A percentile compares a stretch with the other conserved stretches of the same genome.
phyloP scores from a whole-genome alignment of 1,139 yeast species.

The Debaryomyces robertsiae region DNA sequence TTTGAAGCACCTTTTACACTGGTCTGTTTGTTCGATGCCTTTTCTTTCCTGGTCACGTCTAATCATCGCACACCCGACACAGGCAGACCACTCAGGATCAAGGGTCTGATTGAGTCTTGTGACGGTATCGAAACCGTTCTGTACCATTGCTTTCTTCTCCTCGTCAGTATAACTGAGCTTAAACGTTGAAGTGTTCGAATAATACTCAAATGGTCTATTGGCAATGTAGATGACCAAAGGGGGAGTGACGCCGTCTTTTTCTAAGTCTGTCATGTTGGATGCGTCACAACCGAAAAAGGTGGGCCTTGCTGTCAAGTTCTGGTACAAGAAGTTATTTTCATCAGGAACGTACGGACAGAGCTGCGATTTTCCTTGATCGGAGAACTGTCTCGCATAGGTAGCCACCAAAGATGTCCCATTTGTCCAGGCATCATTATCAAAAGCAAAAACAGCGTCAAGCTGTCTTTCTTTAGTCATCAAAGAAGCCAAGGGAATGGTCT shows the following conservation, averaged over 20 bases:
- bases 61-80: constrained; percentile 48
- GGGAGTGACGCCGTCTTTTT: constrained; percentile 36
- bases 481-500: constrained; percentile 39
- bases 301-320: constrained; percentile 44
- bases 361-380: constrained; percentile 54
- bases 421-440: constrained; percentile 38
- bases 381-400: constrained; percentile 69
- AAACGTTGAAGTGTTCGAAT: constrained; percentile 40
- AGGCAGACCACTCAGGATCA: constrained; percentile 41
- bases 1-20: constrained; percentile 41
- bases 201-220: constrained; percentile 42
- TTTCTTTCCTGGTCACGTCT: constrained; percentile 46
- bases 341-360: constrained; percentile 85
- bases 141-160: constrained; percentile 40
- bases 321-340: constrained; percentile 51
- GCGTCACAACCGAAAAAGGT: constrained; percentile 51
- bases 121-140: constrained; percentile 41
- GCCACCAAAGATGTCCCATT: constrained; percentile 30
- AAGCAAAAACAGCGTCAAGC: constrained; percentile 41
- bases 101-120: constrained; percentile 35
- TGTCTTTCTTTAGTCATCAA: constrained; percentile 38
- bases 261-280: constrained; percentile 36
- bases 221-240: constrained; percentile 44
- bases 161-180: constrained; percentile 35
- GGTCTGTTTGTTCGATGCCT: constrained; percentile 39